Base-by-base conservation (phyloP, 2,329 filamentous ascomycete genomes). In the Aureobasidium lini region DNA sequence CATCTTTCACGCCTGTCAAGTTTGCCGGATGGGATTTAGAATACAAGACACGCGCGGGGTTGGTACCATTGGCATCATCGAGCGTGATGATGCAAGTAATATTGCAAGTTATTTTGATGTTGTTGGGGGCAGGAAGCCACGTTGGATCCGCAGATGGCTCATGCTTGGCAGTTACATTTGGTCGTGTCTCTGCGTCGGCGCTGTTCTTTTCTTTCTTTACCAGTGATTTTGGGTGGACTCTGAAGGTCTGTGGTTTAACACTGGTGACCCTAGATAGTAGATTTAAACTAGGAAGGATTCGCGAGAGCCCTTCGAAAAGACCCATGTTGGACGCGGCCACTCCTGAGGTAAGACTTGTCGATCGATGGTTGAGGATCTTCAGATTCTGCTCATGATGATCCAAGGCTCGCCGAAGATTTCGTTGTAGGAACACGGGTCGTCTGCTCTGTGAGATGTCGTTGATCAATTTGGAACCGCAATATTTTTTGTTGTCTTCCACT, bases 321-420 rank as follows among this genome's bases (percentile, higher is more conserved):
- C 18, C 16, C 49, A 52, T 40, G n/a, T 40, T 40, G 46, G 40
- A n/a, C 7, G 36, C 11, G 28, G 28, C 15, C 13, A n/a, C 31
- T 18, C n/a, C 40, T 13, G 37, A 40, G 16, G 48, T 39, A 36
- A 43, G 16, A 29, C 54, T 52, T 34, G 29, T 61, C 15, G 57
- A 46, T 28, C 15, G 44, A 32, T 44, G 13, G 13, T 49, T 47
- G 15, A 43, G 15, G 48, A 15, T 47, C 8, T 57, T 43, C 39
- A 66, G 39, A 15, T 60, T 39, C 18, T 53, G 46, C 44, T 69
- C 63, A 63, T 71, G 68, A 28, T 60, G 50, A 57, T 71, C 66
- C 36, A 72, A 62, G 16, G 63, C 62, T 18, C 59, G 47, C n/a
- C 66, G 60, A 15, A 72, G n/a, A 46, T 72, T 72, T 23, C 69